phyloP scores from a whole-genome alignment of 2,329 filamentous ascomycete genomes.

The Beauveria brongniartii region DNA sequence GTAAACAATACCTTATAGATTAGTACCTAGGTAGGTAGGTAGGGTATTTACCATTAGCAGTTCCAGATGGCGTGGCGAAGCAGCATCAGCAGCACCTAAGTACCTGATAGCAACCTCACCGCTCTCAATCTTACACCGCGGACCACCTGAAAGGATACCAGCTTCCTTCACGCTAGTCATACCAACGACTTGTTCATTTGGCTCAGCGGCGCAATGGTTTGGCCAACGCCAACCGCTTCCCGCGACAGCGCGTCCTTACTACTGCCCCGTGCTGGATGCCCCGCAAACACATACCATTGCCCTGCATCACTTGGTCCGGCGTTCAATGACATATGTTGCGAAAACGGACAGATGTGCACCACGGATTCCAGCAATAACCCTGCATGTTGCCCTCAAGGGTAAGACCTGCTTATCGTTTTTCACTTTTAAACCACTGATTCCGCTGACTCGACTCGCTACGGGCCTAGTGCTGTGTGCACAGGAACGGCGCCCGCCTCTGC shows the following conservation, averaged over 20 bases:
- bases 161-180: not conserved
- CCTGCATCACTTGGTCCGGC: slow-evolving; percentile 35
- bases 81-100: not conserved
- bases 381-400: slow-evolving; percentile 48
- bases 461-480: slow-evolving; percentile 44
- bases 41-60: no score
- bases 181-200: not conserved
- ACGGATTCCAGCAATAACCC: slow-evolving; percentile 40
- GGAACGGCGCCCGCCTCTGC: slow-evolving; percentile 41
- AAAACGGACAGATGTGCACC: slow-evolving; percentile 41
- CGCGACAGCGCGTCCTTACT: slow-evolving; percentile 16
- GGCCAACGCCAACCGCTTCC: slow-evolving; percentile 15
- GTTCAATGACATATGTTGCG: slow-evolving; percentile 44
- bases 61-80: not conserved
- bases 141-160: not conserved
- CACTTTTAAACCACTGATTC: not conserved
- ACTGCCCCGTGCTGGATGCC: slow-evolving; percentile 29
- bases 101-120: not conserved
- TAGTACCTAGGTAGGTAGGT: no score
- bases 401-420: not conserved
- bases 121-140: not conserved
- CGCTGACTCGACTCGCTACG: slow-evolving; percentile 12
- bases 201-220: not conserved
- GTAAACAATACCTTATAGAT: no score
- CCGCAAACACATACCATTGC: slow-evolving; percentile 43